Percentiles rank a stretch among this genome's conserved stretches.
These are phyloP conservation scores for Hirschfeldia incana DNA, from an alignment of 345 rosid genomes.

Conservation along the genomic window DNA sequence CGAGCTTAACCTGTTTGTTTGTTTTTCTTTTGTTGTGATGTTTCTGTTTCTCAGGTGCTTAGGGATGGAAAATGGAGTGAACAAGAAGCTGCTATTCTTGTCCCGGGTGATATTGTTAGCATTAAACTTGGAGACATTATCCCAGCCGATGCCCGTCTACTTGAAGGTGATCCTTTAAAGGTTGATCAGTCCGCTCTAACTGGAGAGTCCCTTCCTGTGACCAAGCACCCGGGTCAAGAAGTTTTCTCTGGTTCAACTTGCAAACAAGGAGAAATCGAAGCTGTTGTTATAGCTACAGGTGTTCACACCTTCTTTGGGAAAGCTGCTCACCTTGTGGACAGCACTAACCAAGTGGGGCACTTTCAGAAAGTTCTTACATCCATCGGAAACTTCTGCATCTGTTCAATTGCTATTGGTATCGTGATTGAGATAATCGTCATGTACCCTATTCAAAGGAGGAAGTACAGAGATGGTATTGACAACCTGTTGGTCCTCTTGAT, in stretches of 20 bases:
- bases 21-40: constrained; percentile 9
- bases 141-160: constrained; percentile 90
- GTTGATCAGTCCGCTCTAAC: constrained; percentile 88
- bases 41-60: constrained; percentile 39
- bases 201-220: constrained; percentile 80
- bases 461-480: constrained; percentile 71
- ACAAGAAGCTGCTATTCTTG: constrained; percentile 49
- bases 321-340: constrained; percentile 50
- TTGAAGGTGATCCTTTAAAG: constrained; percentile 87
- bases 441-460: constrained; percentile 51
- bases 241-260: constrained; percentile 49
- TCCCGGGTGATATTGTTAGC: constrained; percentile 47
- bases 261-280: constrained; percentile 48
- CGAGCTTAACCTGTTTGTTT: constrained; percentile 19
- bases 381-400: constrained; percentile 55
- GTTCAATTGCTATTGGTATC: constrained; percentile 52
- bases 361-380: constrained; percentile 53
- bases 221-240: constrained; percentile 46
- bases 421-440: constrained; percentile 47
- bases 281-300: constrained; percentile 45
- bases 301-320: constrained; percentile 47
- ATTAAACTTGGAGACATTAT: constrained; percentile 84
- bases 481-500: constrained; percentile 83
- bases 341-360: constrained; percentile 47
- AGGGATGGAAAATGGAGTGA: constrained; percentile 50